These are phyloP conservation scores for Leccinum disarticulatum DNA, from an alignment of 768 basidiomycete species.

Conservation along the genomic window DNA sequence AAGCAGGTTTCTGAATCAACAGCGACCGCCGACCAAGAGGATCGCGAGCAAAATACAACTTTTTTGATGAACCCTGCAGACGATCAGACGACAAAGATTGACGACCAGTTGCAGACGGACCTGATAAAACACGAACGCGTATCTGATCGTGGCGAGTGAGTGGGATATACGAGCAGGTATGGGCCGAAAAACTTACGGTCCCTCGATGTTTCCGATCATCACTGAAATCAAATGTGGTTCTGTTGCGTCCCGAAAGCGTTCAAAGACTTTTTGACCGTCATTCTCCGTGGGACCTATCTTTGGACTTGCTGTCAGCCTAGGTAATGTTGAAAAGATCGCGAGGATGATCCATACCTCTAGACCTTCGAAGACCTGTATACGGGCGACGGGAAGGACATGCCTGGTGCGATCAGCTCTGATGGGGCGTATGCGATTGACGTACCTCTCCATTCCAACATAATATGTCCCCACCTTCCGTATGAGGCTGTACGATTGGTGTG, in stretches of 20 bases:
- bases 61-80: constrained; percentile 41
- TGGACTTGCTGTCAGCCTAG: constrained; percentile 8
- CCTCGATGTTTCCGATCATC: constrained; percentile 65
- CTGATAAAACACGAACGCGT: constrained; percentile 79
- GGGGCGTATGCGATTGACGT: constrained; percentile 11
- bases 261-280: constrained; percentile 61
- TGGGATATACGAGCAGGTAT: not conserved
- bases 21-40: constrained; percentile 87
- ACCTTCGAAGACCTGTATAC: constrained; percentile 68
- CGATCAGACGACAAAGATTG: constrained; percentile 1
- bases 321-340: not conserved
- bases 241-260: constrained; percentile 23
- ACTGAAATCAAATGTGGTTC: constrained; percentile 44
- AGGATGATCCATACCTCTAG: constrained; percentile 50
- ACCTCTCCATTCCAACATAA: constrained; percentile 91
- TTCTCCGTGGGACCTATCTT: constrained; percentile 66
- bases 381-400: not conserved
- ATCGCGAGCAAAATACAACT: constrained; percentile 75
- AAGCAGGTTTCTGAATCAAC: constrained; percentile 61
- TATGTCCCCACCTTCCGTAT: constrained; percentile 52
- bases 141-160: constrained; percentile 41
- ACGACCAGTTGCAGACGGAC: constrained; percentile 39
- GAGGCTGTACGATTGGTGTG: constrained; percentile 63
- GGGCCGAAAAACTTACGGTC: constrained; percentile 59
- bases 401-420: not conserved